Evolutionary conservation across 2,329 filamentous ascomycete species (phyloP).

Genomic region (Cryphonectria parasitica): DNA sequence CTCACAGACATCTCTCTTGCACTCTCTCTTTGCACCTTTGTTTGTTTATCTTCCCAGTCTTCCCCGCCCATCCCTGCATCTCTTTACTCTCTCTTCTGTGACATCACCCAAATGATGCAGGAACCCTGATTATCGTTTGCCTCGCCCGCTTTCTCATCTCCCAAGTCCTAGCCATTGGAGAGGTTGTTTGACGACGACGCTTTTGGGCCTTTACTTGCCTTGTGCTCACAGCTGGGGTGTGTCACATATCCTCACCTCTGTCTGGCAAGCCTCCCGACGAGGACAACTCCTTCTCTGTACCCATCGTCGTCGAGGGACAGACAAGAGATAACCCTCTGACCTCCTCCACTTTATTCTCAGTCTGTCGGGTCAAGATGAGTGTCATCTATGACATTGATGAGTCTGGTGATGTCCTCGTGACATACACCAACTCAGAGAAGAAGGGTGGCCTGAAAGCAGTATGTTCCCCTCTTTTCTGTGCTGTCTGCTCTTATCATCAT

Average conservation of each 20-base stretch:
- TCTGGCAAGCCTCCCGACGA: neutral
- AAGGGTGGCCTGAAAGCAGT: constrained; percentile 35
- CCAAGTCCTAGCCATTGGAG: neutral
- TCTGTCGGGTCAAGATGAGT: constrained; percentile 34
- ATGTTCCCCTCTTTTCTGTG: constrained; percentile 21
- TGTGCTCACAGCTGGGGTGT: neutral
- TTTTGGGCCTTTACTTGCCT: neutral
- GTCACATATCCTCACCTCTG: neutral
- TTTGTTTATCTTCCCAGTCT: neutral
- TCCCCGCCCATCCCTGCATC: neutral
- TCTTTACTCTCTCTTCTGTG: neutral
- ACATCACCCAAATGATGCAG: constrained; percentile 4
- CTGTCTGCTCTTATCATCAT: neutral
- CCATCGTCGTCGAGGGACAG: neutral
- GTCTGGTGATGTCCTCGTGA: constrained; percentile 43
- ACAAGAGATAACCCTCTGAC: neutral
- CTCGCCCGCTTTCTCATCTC: neutral
- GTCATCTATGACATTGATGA: constrained; percentile 43
- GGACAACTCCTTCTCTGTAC: neutral
- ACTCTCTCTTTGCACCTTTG: neutral
- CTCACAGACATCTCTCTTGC: neutral
- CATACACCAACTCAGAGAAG: constrained; percentile 36
- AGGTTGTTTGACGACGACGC: neutral
- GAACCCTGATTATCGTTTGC: constrained; percentile 4
- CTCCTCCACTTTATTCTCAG: neutral